phyloP scores from a whole-genome alignment of 2,329 filamentous ascomycete species.

The Ceratocystis albifundus region DNA sequence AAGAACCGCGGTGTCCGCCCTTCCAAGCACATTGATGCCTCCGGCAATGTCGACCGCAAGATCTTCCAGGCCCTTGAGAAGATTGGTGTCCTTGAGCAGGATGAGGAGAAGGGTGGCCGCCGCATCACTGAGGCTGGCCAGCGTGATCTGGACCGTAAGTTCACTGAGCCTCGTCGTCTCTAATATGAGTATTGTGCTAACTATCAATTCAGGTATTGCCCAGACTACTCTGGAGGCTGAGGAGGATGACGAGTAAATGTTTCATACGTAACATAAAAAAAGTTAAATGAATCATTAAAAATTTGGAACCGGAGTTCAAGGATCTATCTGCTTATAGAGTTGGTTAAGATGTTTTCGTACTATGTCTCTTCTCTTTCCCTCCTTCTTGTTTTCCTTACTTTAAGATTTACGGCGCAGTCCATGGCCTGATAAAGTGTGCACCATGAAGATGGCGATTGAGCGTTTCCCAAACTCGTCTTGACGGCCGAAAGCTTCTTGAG shows the following conservation, averaged over 20 bases:
- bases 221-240: slow-evolving; percentile 66
- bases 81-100: slow-evolving; percentile 94
- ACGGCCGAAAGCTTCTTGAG: not conserved
- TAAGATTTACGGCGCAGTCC: slow-evolving; percentile 10
- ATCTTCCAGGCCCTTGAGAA: slow-evolving; percentile 96
- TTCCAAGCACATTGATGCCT: slow-evolving; percentile 90
- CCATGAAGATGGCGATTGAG: slow-evolving; percentile 1
- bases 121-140: slow-evolving; percentile 96
- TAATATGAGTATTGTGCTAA: slow-evolving; percentile 5
- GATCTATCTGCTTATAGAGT: slow-evolving; percentile 14
- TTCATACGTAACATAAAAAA: slow-evolving; percentile 20
- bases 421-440: not conserved
- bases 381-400: slow-evolving; percentile 12
- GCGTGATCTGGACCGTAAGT: slow-evolving; percentile 88
- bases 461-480: not conserved
- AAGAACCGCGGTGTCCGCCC: slow-evolving; percentile 94
- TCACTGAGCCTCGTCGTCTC: not conserved
- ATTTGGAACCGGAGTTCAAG: slow-evolving; percentile 18
- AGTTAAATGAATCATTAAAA: slow-evolving; percentile 20
- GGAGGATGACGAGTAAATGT: slow-evolving; percentile 53
- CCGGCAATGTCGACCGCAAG: slow-evolving; percentile 93
- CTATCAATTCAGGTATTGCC: slow-evolving; percentile 48
- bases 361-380: not conserved
- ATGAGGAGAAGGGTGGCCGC: slow-evolving; percentile 97
- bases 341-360: slow-evolving; percentile 15